Base-by-base conservation (phyloP, 805 yeast genomes). In the Spathaspora sp. region DNA sequence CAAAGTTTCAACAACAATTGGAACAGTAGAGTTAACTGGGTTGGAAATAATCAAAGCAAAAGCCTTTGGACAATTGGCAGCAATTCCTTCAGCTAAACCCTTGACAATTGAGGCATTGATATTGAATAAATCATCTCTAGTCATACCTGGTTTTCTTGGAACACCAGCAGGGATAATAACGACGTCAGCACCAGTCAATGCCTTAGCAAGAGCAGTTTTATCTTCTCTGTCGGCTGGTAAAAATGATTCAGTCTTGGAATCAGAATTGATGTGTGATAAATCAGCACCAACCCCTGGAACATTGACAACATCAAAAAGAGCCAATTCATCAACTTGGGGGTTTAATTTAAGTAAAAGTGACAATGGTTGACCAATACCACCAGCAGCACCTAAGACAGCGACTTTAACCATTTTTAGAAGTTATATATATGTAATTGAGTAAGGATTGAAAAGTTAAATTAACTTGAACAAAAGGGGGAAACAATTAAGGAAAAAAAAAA, bases 91-190 rank as follows among this genome's bases (percentile, higher is more conserved):
- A 39, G 93, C 87, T 55, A 91, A 75, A 54, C 80, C 83, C 57
- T 81, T 80, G 55, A 91, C 86, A 66, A 91, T 91, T 35, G 86
- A 82, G 7, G 96, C 94, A 65, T 89, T 89, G 71, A 87, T 86
- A 70, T 81, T 81, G 80, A 89, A 88, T 66, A 89, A 79, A 63
- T 89, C 96, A 67, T 88, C 96, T 72, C 96, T 84, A 54, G 96
- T 87, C 96, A 89, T 89, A 52, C 96, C 96, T 42, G 96, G 96
- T 75, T 89, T 89, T 76, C 96, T 85, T 63, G 96, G 96, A 42
- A 89, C 86, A 55, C 96, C 96, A 35, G 96, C 96, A 46, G 96
- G 96, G 61, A 81, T 79, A 52, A 81, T 65, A 45, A 81, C 83
- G 57, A 79, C 63, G 54, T 79, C 72, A 5, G 81, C 57, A 38